Evolutionary conservation across 495 filamentous ascomycete species (phyloP), one percentile per base, ranked within the genome.

Genomic region (Aspergillus cristatus): DNA sequence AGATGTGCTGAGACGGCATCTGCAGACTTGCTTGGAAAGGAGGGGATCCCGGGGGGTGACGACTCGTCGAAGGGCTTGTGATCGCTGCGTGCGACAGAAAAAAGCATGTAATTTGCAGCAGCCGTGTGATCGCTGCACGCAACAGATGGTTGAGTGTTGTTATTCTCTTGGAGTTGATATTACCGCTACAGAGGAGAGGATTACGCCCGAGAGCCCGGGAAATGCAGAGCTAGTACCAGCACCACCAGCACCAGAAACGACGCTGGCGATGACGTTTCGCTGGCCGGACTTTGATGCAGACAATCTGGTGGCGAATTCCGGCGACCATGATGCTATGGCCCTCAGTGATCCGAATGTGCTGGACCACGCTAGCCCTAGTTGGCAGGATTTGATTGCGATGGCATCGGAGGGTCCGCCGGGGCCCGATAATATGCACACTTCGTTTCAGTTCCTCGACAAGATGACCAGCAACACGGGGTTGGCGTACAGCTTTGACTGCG

Each of bases 71-170:
- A 40, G 51, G 3, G 47, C 43, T 11, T 54, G 51, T 32, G 47
- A 54, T 37, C 44, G 51, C 1, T 54, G 51, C 18, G 44, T 45
- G 3, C 51, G 44, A 5, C 51, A 51, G 39, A 54, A 54, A 25
- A 54, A 54, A 20, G 43, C 47, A 8, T 54, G 51, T 22, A 51
- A 43, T 28, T 41, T 41, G 15, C 40, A 42, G 22, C 43, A 51
- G 26, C 51, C 51, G 11, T 54, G 51, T 15, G 41, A 41, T 14
- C 32, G 18, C 8, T 54, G 51, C 18, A 30, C 40, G 5, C 45
- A 37, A 14, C 43, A 37, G 18, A 41, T 37, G 3, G 32, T 42
- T 7, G 6, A 25, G 4, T 54, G 51, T 29, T 43, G 37, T 17
- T 50, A 54, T 35, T 34, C 44, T 13, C 4, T 24, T 15, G 20